phyloP scores from a whole-genome alignment of 305 asterid species.

The Fraxinus sp. region DNA sequence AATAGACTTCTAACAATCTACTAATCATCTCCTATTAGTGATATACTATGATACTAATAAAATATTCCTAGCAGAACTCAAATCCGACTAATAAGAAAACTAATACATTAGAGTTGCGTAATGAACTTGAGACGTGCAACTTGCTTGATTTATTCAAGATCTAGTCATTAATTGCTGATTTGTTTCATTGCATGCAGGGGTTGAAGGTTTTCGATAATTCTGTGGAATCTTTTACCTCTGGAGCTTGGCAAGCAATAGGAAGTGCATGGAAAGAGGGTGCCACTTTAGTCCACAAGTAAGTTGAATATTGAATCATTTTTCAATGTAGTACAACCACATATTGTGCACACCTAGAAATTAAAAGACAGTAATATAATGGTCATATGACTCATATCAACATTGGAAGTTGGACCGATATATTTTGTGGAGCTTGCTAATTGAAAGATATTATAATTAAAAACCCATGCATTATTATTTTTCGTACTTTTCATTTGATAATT shows the following conservation, averaged over 20 bases:
- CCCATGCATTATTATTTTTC: not conserved
- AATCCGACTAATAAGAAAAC: not conserved
- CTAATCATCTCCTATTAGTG: not conserved
- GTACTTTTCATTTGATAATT: not conserved
- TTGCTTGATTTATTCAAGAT: not conserved
- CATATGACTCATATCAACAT: not conserved
- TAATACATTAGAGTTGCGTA: not conserved
- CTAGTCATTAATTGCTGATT: not conserved
- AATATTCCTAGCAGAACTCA: not conserved
- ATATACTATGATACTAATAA: not conserved
- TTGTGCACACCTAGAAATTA: not conserved
- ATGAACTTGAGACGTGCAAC: not conserved
- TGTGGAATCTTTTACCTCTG: slow-evolving; percentile 58
- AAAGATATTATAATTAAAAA: slow-evolving; percentile 7
- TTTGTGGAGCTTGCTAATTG: not conserved
- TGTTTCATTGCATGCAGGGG: slow-evolving; percentile 40
- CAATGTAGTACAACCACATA: not conserved
- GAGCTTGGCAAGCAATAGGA: slow-evolving; percentile 69
- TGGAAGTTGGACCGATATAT: not conserved
- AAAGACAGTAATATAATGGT: not conserved
- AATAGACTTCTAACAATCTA: not conserved
- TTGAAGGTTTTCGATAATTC: slow-evolving; percentile 55
- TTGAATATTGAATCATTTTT: not conserved
- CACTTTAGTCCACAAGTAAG: slow-evolving; percentile 34
- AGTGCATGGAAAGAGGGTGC: slow-evolving; percentile 60